Evolutionary conservation across 192 early-diverging fungal species (phyloP).

Genomic region (Coemansia sp.): DNA sequence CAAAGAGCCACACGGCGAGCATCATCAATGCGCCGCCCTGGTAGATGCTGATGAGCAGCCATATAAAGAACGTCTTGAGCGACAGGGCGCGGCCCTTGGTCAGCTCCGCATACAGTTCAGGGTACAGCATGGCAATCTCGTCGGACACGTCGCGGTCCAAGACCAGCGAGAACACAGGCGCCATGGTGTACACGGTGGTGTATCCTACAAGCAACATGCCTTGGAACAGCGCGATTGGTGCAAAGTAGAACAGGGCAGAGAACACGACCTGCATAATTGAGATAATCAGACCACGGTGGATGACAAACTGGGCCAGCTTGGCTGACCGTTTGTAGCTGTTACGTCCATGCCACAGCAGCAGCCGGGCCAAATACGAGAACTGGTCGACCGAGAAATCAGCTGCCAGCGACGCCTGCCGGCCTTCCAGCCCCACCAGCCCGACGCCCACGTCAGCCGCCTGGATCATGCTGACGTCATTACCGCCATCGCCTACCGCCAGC

Average conservation of each 20-base stretch:
- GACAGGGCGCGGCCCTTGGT: constrained; percentile 91
- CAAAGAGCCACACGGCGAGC: constrained; percentile 89
- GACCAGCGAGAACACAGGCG: constrained; percentile 93
- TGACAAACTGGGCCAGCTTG: constrained; percentile 93
- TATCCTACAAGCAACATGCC: constrained; percentile 86
- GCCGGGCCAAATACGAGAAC: constrained; percentile 80
- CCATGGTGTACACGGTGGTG: constrained; percentile 96
- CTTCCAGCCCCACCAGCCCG: constrained; percentile 96
- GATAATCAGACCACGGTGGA: constrained; percentile 95
- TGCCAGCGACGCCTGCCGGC: constrained; percentile 88
- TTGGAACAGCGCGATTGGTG: constrained; percentile 93
- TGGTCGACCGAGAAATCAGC: constrained; percentile 91
- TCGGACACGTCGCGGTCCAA: constrained; percentile 86
- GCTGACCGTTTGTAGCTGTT: constrained; percentile 93
- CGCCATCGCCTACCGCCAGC: constrained; percentile 92
- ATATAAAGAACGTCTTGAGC: constrained; percentile 90
- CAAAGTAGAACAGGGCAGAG: constrained; percentile 94
- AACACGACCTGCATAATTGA: constrained; percentile 98
- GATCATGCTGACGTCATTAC: constrained; percentile 98
- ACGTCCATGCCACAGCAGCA: constrained; percentile 93
- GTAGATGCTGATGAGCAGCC: constrained; percentile 93
- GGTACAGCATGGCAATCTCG: constrained; percentile 86
- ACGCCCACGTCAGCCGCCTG: constrained; percentile 95
- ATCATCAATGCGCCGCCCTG: constrained; percentile 97
- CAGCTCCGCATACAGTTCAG: constrained; percentile 91